A percentile compares a stretch with the other conserved stretches of the same genome.
These are phyloP conservation scores for Corylus americana DNA, from an alignment of 306 rosid genomes.

Conservation along the genomic window DNA sequence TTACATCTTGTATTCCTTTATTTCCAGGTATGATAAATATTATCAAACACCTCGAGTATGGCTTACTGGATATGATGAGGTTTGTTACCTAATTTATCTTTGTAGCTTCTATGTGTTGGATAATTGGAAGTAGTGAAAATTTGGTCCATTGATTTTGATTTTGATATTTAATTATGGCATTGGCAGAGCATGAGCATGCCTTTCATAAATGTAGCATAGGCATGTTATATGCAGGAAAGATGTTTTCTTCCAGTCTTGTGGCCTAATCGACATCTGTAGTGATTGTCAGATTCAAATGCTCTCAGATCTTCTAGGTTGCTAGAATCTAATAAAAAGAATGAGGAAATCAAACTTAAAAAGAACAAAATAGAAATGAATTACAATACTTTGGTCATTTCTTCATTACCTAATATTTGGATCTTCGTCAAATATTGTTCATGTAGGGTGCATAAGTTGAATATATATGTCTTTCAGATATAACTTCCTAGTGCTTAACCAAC, in stretches of 20 bases:
- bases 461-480: background rate
- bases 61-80: conserved; percentile 98
- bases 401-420: background rate
- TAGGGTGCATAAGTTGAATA: background rate
- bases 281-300: background rate
- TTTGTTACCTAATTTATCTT: conserved; percentile 26
- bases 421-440: background rate
- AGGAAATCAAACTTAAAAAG: background rate
- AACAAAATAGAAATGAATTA: background rate
- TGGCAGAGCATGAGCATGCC: background rate
- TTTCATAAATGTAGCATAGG: background rate
- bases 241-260: background rate
- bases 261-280: background rate
- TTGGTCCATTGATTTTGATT: background rate
- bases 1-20: background rate
- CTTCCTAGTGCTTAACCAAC: background rate
- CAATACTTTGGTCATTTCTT: background rate
- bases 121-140: background rate
- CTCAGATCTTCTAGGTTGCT: background rate
- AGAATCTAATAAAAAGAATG: background rate
- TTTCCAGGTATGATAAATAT: conserved; percentile 85
- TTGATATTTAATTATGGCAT: background rate
- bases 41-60: conserved; percentile 98
- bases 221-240: background rate
- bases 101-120: background rate